These are phyloP conservation scores for Agrostemma githago DNA, from an alignment of 148 eudicot genomes.

Conservation along the genomic window DNA sequence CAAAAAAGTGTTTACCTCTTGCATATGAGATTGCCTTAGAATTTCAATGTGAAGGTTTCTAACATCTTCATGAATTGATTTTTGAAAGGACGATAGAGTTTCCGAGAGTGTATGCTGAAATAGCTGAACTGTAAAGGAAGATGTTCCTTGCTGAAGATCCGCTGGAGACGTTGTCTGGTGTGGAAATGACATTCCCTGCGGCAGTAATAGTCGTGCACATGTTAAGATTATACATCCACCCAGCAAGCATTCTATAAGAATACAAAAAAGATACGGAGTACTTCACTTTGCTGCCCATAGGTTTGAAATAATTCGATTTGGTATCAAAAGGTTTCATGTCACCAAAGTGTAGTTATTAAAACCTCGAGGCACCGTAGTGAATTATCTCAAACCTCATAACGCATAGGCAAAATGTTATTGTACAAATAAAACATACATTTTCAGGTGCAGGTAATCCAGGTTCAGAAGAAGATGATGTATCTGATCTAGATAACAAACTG, in stretches of 20 bases:
- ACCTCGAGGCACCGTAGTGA: neutral
- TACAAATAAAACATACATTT: conserved; percentile 47
- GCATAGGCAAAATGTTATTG: too few relatives aligned
- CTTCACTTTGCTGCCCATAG: neutral
- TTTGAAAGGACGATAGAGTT: conserved; percentile 87
- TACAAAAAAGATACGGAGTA: neutral
- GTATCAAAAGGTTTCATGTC: neutral
- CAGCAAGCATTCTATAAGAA: neutral
- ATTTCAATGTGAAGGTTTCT: conserved; percentile 94
- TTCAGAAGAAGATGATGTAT: conserved; percentile 47
- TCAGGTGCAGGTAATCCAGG: conserved; percentile 35
- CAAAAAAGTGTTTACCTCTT: conserved; percentile 52
- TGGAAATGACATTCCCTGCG: conserved; percentile 51
- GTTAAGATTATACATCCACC: neutral
- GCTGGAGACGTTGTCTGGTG: conserved; percentile 48
- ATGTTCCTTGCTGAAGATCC: conserved; percentile 60
- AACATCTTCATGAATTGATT: conserved; percentile 84
- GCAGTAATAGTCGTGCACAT: conserved; percentile 10
- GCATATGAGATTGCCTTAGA: conserved; percentile 88
- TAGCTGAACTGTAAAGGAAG: conserved; percentile 81
- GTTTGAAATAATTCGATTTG: neutral
- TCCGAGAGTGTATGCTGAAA: conserved; percentile 91
- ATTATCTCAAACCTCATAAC: neutral
- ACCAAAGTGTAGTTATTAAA: neutral
- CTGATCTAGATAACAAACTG: conserved; percentile 60